Conservation (phyloP, 2,329 filamentous ascomycete species). For the Xylaria hypoxylon region DNA sequence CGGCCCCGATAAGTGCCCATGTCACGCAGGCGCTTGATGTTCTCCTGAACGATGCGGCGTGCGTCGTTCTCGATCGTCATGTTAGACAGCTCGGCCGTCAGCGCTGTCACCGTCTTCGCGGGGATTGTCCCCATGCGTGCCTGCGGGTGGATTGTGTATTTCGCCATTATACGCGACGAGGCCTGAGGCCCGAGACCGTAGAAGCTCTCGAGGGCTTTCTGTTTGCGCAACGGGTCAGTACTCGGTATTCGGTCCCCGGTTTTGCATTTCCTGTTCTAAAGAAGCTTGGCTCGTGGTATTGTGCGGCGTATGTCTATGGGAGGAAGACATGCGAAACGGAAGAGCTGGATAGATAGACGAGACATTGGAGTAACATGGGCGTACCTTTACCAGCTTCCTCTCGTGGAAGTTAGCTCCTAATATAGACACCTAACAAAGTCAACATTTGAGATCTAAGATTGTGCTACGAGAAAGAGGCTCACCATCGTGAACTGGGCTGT, state of each 20-base stretch:
- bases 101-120: slow-evolving; percentile 80
- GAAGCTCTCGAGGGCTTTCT: slow-evolving; percentile 84
- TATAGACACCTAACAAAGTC: slow-evolving; percentile 76
- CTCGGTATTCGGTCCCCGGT: background rate
- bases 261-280: background rate
- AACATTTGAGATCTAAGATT: background rate
- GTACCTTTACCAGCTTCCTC: slow-evolving; percentile 82
- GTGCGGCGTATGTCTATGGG: background rate
- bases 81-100: slow-evolving; percentile 85
- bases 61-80: slow-evolving; percentile 97
- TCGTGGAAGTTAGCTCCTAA: slow-evolving; percentile 89
- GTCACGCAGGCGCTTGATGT: slow-evolving; percentile 87
- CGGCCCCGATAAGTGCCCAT: slow-evolving; percentile 91
- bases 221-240: slow-evolving; percentile 31
- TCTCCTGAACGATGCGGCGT: slow-evolving; percentile 79
- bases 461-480: background rate
- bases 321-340: slow-evolving; percentile 13
- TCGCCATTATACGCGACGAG: slow-evolving; percentile 83
- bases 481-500: slow-evolving; percentile 35
- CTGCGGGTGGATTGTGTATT: slow-evolving; percentile 86
- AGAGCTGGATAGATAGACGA: slow-evolving; percentile 24
- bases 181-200: slow-evolving; percentile 82
- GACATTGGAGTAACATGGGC: slow-evolving; percentile 26
- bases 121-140: slow-evolving; percentile 81
- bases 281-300: background rate